These are phyloP conservation scores for Penicillium cosmopolitanum DNA, from an alignment of 495 filamentous ascomycete species.

Conservation along the genomic window DNA sequence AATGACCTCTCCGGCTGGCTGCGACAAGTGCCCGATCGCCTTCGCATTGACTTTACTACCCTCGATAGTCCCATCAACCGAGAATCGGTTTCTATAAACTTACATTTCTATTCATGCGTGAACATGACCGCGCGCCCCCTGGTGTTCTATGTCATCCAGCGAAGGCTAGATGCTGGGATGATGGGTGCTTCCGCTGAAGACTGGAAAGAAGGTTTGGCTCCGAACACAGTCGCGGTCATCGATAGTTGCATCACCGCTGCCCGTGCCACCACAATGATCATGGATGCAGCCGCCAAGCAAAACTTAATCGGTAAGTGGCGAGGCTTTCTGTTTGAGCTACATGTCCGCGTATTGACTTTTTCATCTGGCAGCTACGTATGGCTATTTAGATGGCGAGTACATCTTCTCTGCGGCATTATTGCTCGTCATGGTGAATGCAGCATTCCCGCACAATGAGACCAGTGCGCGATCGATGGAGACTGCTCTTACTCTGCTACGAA, in stretches of 20 bases:
- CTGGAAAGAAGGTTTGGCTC: conserved; percentile 46
- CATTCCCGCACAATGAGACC: conserved; percentile 44
- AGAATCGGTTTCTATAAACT: conserved; percentile 49
- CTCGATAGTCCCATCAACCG: conserved; percentile 41
- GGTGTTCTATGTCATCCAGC: conserved; percentile 53
- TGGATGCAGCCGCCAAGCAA: conserved; percentile 47
- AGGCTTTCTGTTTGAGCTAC: not conserved
- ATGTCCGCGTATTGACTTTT: not conserved
- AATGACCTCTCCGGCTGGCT: conserved; percentile 48
- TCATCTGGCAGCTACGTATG: conserved; percentile 44
- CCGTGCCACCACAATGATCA: conserved; percentile 49
- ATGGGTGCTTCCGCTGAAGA: conserved; percentile 30
- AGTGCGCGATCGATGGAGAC: conserved; percentile 47
- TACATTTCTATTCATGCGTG: conserved; percentile 56
- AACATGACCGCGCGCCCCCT: conserved; percentile 56
- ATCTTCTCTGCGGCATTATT: conserved; percentile 52
- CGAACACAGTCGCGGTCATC: conserved; percentile 48
- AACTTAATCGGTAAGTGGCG: conserved; percentile 45
- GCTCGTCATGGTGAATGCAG: conserved; percentile 54
- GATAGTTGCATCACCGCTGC: conserved; percentile 53
- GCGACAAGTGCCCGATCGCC: conserved; percentile 40
- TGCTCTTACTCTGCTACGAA: conserved; percentile 43
- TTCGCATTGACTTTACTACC: conserved; percentile 48
- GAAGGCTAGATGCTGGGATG: conserved; percentile 38
- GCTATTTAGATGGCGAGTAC: conserved; percentile 55